Conservation (phyloP, 2,329 filamentous ascomycete species). For the Fusarium anguioides region DNA sequence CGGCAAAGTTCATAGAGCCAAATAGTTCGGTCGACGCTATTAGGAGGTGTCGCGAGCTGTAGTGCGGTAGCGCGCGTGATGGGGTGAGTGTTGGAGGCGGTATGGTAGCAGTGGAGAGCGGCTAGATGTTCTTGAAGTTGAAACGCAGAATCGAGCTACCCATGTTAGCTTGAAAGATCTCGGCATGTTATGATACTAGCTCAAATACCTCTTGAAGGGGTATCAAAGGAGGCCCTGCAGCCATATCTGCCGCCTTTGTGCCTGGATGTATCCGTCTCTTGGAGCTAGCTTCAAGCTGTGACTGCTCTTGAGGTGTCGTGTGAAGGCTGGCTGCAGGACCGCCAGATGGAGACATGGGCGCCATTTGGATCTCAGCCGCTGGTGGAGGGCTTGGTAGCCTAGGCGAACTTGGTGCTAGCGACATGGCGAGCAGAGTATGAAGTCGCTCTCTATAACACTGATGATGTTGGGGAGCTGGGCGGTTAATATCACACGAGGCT, state of each 20-base stretch:
- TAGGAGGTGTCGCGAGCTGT: conserved; percentile 81
- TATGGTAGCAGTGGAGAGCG: conserved; percentile 86
- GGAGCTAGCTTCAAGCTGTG: conserved; percentile 76
- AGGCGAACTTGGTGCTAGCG: conserved; percentile 80
- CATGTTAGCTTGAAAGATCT: conserved; percentile 22
- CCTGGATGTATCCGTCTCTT: conserved; percentile 90
- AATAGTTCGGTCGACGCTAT: conserved; percentile 83
- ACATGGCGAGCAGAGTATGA: conserved; percentile 55
- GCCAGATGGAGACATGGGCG: conserved; percentile 78
- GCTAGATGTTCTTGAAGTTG: conserved; percentile 97
- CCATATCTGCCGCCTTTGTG: conserved; percentile 92
- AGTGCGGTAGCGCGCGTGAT: conserved; percentile 81
- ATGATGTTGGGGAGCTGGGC: conserved; percentile 28
- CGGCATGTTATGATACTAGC: background rate
- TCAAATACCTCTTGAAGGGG: conserved; percentile 79
- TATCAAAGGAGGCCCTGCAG: conserved; percentile 87
- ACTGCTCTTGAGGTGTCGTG: conserved; percentile 72
- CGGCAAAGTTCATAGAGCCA: conserved; percentile 99
- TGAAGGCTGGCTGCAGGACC: conserved; percentile 64
- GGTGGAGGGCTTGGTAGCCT: conserved; percentile 95
- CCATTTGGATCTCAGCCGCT: conserved; percentile 92
- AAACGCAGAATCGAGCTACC: conserved; percentile 93
- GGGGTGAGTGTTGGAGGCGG: conserved; percentile 72
- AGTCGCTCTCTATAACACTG: conserved; percentile 13
- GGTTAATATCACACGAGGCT: conserved; percentile 34